Conservation (phyloP, 768 basidiomycete species). For the Porpolomopsis calyptriformis region DNA sequence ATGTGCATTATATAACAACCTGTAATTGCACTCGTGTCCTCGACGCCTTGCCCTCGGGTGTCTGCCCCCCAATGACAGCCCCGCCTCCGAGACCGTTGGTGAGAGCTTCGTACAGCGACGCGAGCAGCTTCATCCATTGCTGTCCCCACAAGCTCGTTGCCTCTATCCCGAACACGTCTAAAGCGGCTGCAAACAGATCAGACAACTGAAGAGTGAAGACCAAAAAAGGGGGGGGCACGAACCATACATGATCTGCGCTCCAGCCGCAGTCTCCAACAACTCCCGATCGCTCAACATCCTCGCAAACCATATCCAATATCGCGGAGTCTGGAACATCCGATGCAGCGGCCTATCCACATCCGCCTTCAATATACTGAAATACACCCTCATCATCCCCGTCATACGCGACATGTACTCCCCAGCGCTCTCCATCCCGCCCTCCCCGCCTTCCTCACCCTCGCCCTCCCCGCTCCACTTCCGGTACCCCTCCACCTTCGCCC, state of each 20-base stretch:
- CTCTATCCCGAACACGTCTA: conserved; percentile 59
- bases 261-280: conserved; percentile 47
- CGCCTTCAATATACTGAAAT: conserved; percentile 60
- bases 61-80: conserved; percentile 47
- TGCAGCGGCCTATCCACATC: conserved; percentile 33
- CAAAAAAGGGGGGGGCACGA: conserved; percentile 18
- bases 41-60: conserved; percentile 53
- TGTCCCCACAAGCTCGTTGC: conserved; percentile 60
- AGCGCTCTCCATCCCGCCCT: conserved; percentile 34
- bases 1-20: too few relatives aligned
- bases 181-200: conserved; percentile 36
- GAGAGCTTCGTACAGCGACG: conserved; percentile 51
- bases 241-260: conserved; percentile 64
- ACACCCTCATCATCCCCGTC: conserved; percentile 75
- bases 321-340: conserved; percentile 46
- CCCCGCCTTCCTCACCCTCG: conserved; percentile 17
- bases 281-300: conserved; percentile 43
- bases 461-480: too few relatives aligned
- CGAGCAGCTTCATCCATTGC: conserved; percentile 69
- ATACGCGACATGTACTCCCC: conserved; percentile 59
- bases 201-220: not conserved
- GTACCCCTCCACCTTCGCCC: conserved; percentile 47
- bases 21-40: conserved; percentile 54
- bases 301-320: conserved; percentile 66
- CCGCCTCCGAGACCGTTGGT: conserved; percentile 37